Evolutionary conservation across 805 yeast genomes (phyloP).

Genomic region (Ogataea kodamae): DNA sequence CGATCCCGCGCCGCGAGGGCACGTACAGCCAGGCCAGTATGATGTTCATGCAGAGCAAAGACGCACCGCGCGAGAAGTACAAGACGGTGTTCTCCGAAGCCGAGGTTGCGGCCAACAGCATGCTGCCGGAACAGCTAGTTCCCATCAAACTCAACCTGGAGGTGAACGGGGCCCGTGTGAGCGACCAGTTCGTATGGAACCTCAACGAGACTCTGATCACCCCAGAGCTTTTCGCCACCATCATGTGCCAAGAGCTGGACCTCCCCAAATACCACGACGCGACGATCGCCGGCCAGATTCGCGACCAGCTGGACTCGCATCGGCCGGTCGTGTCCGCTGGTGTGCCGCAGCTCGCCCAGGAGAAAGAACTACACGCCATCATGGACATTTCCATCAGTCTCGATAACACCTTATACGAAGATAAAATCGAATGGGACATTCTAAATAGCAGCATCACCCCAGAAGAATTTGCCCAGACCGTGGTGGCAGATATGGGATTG

Average conservation of each 20-base stretch:
- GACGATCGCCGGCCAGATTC: slow-evolving; percentile 66
- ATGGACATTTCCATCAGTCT: slow-evolving; percentile 78
- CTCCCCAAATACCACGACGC: slow-evolving; percentile 62
- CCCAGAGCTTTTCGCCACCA: slow-evolving; percentile 70
- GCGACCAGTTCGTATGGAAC: slow-evolving; percentile 76
- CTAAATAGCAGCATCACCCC: slow-evolving; percentile 57
- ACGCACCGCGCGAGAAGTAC: slow-evolving; percentile 40
- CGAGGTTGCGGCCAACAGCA: slow-evolving; percentile 34
- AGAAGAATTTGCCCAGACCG: slow-evolving; percentile 75
- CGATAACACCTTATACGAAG: slow-evolving; percentile 81
- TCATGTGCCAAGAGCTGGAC: slow-evolving; percentile 80
- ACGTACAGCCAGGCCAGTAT: slow-evolving; percentile 18
- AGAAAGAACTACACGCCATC: slow-evolving; percentile 65
- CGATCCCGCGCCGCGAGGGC: slow-evolving; percentile 42
- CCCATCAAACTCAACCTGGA: slow-evolving; percentile 67
- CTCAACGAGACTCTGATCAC: slow-evolving; percentile 58
- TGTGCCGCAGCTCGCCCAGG: slow-evolving; percentile 45
- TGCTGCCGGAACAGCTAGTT: slow-evolving; percentile 45
- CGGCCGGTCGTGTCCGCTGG: slow-evolving; percentile 59
- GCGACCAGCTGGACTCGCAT: slow-evolving; percentile 77
- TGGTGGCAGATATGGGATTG: slow-evolving; percentile 82
- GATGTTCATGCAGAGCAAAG: slow-evolving; percentile 36
- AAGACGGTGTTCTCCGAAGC: slow-evolving; percentile 31
- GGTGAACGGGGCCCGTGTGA: slow-evolving; percentile 48
- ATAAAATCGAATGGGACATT: slow-evolving; percentile 93